Evolutionary conservation across 805 yeast species (phyloP), one percentile per base, ranked within the genome.

Genomic region (Candida stauntonica): DNA sequence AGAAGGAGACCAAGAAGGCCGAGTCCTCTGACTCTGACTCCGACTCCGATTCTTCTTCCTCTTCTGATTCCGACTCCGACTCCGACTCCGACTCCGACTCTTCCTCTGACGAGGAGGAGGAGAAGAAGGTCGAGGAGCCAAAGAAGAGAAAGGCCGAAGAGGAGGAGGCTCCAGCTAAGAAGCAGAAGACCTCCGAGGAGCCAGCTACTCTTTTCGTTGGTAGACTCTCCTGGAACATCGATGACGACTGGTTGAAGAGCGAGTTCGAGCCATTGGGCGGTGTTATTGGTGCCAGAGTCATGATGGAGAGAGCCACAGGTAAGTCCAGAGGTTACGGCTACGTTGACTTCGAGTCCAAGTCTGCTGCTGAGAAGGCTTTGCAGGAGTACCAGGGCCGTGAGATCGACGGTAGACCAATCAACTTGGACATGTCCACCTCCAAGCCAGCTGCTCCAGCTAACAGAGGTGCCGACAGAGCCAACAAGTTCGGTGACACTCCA

Each of bases 301-400:
- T 93, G 63, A 78, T 80, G 66, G 98, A 93, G 68, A 84, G 93
- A 70, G 84, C 83, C 46, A 77, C 94, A 44, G 93, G 89, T 55
- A 85, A 86, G 70, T 87, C 96, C 40, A 82, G 91, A 75, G 99
- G 99, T 65, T 91, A 86, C 75, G 95, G 95, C 63, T 93, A 93
- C 70, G 96, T 93, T 64, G 99, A 93, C 64, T 93, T 93, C 61
- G 87, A 78, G 54, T 67, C 73, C 56, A 78, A 77, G 58, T 75
- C 76, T 19, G 71, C 70, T 45, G 99, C 97, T 51, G 88, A 86
- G 64, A 82, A 81, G 66, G 98, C 98, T 8, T 64, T 91, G 45
- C 70, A 70, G 46, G 86, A 81, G 62, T 75, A 73, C 77, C 95
- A 88, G 69, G 98, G 95, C 61, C 79, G 74, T 62, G 98, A 91